A percentile compares a stretch with the other conserved stretches of the same genome.
These are phyloP conservation scores for Hanseniaspora guilliermondii DNA, from an alignment of 805 yeast species.

Conservation along the genomic window DNA sequence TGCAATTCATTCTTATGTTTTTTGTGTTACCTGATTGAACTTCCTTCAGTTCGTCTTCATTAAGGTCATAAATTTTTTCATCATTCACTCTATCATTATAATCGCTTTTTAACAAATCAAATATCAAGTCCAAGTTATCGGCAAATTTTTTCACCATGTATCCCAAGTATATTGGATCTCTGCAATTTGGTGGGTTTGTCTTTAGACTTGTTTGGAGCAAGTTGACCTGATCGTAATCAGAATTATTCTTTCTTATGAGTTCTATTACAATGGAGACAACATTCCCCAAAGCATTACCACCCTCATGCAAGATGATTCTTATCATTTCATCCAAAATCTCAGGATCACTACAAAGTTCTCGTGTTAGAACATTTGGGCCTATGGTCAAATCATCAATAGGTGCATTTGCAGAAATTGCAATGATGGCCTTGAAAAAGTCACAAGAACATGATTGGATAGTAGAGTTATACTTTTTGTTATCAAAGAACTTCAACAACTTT, in stretches of 20 bases:
- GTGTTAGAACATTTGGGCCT: slow-evolving; percentile 84
- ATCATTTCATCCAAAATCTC: slow-evolving; percentile 47
- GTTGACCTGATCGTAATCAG: slow-evolving; percentile 83
- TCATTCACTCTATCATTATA: slow-evolving; percentile 13
- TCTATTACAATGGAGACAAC: slow-evolving; percentile 91
- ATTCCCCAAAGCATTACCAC: slow-evolving; percentile 74
- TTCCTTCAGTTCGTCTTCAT: slow-evolving; percentile 20
- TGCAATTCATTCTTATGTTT: slow-evolving; percentile 37
- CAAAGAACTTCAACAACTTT: slow-evolving; percentile 51
- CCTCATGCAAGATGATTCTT: slow-evolving; percentile 48
- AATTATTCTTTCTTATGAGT: slow-evolving; percentile 84
- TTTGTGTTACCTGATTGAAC: slow-evolving; percentile 10
- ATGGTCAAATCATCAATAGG: slow-evolving; percentile 67
- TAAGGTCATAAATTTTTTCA: slow-evolving; percentile 12
- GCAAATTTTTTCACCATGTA: slow-evolving; percentile 65
- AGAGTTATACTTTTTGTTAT: slow-evolving; percentile 43
- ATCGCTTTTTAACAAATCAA: slow-evolving; percentile 17
- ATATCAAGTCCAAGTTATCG: slow-evolving; percentile 41
- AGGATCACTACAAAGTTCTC: slow-evolving; percentile 67
- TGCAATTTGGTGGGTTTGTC: slow-evolving; percentile 72
- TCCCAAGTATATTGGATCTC: slow-evolving; percentile 88
- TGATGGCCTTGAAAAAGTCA: slow-evolving; percentile 83
- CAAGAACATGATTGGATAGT: slow-evolving; percentile 83
- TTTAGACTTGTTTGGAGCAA: slow-evolving; percentile 62
- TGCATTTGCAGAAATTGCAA: slow-evolving; percentile 88